A percentile compares a stretch with the other conserved stretches of the same genome.
Evolutionary conservation across 2,329 filamentous ascomycete genomes (phyloP).

Genomic region (Ophiostoma australiae): DNA sequence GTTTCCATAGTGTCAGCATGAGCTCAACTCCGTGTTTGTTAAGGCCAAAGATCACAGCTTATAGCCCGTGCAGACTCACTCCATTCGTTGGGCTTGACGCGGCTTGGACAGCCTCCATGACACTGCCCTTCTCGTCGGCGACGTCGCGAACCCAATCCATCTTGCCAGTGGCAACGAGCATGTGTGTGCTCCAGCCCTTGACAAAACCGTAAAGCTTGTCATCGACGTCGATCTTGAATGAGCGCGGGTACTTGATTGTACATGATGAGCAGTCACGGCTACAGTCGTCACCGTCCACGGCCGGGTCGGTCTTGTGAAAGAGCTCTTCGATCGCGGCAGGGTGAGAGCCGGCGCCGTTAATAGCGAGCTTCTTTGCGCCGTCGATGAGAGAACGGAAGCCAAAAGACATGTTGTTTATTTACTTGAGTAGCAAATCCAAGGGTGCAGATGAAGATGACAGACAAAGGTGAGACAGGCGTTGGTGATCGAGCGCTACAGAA

Average conservation of each 20-base stretch:
- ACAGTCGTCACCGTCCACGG: constrained; percentile 82
- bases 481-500: background rate
- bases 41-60: too few species aligned
- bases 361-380: constrained; percentile 37
- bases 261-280: constrained; percentile 81
- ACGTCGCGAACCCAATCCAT: constrained; percentile 90
- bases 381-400: constrained; percentile 41
- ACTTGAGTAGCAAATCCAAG: background rate
- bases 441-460: background rate
- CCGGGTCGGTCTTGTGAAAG: constrained; percentile 70
- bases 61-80: constrained; percentile 32
- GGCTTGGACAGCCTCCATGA: constrained; percentile 69
- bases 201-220: constrained; percentile 81
- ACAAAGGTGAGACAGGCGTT: background rate
- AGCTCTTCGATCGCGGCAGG: constrained; percentile 42
- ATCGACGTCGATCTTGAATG: constrained; percentile 67
- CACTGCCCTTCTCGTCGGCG: constrained; percentile 76
- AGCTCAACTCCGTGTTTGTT: background rate
- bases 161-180: constrained; percentile 88
- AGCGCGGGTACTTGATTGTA: constrained; percentile 67
- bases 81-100: constrained; percentile 60
- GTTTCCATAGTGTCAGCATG: constrained; percentile 13
- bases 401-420: constrained; percentile 39
- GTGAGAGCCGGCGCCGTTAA: constrained; percentile 26
- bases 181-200: constrained; percentile 81